These are phyloP conservation scores for Acanthamoeba lenticulata DNA, from an alignment of 208 protist species.

Conservation along the genomic window DNA sequence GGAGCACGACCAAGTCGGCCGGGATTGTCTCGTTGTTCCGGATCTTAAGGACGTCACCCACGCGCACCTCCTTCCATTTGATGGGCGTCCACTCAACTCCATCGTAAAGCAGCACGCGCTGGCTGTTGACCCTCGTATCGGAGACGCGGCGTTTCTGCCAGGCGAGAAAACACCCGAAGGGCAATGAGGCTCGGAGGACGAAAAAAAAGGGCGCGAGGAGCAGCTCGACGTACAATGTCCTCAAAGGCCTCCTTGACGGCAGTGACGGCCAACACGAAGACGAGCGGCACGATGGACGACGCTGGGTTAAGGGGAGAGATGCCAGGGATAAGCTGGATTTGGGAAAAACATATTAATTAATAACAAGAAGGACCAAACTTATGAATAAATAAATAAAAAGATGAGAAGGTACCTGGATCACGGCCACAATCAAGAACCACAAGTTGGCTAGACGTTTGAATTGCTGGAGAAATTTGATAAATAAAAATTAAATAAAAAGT, in stretches of 20 bases:
- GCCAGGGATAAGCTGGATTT: conserved; percentile 74
- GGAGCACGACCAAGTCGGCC: conserved; percentile 78
- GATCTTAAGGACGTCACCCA: conserved; percentile 85
- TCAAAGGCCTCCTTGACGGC: conserved; percentile 86
- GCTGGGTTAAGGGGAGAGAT: conserved; percentile 93
- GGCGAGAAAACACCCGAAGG: not conserved
- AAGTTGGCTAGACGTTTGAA: conserved; percentile 66
- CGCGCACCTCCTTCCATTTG: conserved; percentile 81
- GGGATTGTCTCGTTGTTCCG: conserved; percentile 85
- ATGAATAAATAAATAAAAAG: not conserved
- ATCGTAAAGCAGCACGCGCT: conserved; percentile 71
- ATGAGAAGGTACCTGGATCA: conserved; percentile 67
- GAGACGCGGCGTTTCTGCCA: conserved; percentile 78
- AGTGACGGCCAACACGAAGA: conserved; percentile 83
- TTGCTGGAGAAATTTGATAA: not conserved
- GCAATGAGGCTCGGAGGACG: no score
- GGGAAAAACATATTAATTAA: not conserved
- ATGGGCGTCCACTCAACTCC: conserved; percentile 73
- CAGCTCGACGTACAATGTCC: conserved; percentile 76
- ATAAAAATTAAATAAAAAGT: not conserved
- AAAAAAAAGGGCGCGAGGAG: not conserved
- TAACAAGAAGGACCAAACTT: not conserved
- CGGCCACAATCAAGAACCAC: conserved; percentile 68
- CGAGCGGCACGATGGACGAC: conserved; percentile 85
- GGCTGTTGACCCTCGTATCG: conserved; percentile 81